A percentile compares a stretch with the other conserved stretches of the same genome.
Conservation (phyloP, 305 asterid genomes). For the Petunia hybrid region DNA sequence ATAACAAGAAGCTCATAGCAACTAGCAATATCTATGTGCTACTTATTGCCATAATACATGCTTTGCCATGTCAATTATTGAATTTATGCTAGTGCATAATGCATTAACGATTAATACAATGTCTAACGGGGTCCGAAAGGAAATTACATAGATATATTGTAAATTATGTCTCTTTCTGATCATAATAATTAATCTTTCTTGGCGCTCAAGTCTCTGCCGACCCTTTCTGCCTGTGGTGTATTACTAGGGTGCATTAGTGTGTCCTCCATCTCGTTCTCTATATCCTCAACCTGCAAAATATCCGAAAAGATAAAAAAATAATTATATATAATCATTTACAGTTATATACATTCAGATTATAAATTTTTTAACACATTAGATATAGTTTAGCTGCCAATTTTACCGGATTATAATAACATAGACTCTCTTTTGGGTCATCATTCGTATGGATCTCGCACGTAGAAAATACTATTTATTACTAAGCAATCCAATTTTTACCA, state of each 20-base stretch:
- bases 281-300: slow-evolving; percentile 31
- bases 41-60: neutral
- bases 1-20: no score
- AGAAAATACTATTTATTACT: no score
- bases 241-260: neutral
- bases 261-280: slow-evolving; percentile 33
- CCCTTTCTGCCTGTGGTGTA: neutral
- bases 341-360: neutral
- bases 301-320: neutral
- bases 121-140: neutral
- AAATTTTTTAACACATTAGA: neutral
- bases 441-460: no score
- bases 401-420: no score
- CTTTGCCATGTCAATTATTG: neutral
- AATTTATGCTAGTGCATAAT: neutral
- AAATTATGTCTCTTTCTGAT: neutral
- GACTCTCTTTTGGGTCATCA: no score
- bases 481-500: no score
- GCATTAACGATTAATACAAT: neutral
- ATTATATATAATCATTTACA: neutral
- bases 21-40: neutral
- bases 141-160: neutral
- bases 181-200: neutral
- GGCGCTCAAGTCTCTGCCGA: neutral
- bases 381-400: no score